A percentile compares a stretch with the other conserved stretches of the same genome.
phyloP scores from a whole-genome alignment of 768 basidiomycete species.

The Xanthoconium purpureum region DNA sequence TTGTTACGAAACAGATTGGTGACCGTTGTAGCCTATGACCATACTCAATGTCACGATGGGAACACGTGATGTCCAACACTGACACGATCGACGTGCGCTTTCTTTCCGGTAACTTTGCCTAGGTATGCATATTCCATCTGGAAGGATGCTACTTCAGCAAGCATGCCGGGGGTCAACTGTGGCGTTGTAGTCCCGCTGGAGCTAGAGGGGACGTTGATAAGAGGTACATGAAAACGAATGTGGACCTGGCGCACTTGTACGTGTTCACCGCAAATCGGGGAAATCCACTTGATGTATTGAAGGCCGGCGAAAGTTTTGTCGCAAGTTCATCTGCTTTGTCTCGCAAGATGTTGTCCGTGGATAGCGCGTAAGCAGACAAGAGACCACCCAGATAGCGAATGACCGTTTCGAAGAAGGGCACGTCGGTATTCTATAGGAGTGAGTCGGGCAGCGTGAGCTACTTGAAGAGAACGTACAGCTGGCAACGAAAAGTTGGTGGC shows the following conservation, averaged over 20 bases:
- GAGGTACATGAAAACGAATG: neutral
- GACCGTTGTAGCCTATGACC: constrained; percentile 44
- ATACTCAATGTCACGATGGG: neutral
- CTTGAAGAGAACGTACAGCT: constrained; percentile 31
- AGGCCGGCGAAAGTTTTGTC: constrained; percentile 65
- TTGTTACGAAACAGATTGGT: constrained; percentile 47
- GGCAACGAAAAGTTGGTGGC: constrained; percentile 48
- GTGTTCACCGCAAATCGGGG: constrained; percentile 72
- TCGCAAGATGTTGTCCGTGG: constrained; percentile 59
- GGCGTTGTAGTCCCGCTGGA: neutral
- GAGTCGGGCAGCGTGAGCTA: neutral
- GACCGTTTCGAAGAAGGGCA: constrained; percentile 78
- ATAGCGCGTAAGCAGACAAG: constrained; percentile 78
- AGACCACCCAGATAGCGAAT: constrained; percentile 91
- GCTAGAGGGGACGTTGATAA: constrained; percentile 1
- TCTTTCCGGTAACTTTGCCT: constrained; percentile 71
- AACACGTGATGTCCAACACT: constrained; percentile 12
- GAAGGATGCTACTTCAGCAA: constrained; percentile 81
- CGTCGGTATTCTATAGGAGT: constrained; percentile 28
- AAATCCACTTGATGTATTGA: constrained; percentile 66
- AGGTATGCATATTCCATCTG: constrained; percentile 87
- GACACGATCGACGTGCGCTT: constrained; percentile 56
- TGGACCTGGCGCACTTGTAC: constrained; percentile 39
- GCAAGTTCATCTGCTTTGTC: constrained; percentile 77
- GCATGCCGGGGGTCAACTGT: constrained; percentile 38